Conservation (phyloP, 768 basidiomycete genomes). For the Phylloporus scabripes region DNA sequence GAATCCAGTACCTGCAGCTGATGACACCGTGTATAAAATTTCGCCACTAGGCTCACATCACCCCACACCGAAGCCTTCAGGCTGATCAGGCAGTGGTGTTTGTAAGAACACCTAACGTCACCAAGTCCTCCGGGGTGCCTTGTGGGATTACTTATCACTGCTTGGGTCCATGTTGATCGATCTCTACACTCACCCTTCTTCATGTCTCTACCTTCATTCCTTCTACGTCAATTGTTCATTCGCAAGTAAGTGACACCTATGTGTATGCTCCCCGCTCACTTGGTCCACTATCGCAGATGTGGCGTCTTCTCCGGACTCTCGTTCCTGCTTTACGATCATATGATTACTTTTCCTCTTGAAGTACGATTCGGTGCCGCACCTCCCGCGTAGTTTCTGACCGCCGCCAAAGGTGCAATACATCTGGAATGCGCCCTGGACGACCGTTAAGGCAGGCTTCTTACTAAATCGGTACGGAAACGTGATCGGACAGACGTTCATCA, state of each 20-base stretch:
- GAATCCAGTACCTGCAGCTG: background rate
- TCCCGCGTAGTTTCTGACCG: background rate
- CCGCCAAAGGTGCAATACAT: background rate
- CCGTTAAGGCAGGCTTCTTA: constrained; percentile 5
- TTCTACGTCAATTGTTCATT: background rate
- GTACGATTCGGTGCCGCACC: background rate
- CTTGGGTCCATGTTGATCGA: background rate
- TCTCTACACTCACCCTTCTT: background rate
- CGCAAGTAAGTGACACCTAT: background rate
- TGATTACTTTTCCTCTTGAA: constrained; percentile 10
- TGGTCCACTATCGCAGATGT: background rate
- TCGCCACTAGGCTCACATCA: background rate
- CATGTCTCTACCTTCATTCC: background rate
- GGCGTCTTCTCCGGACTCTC: constrained; percentile 2
- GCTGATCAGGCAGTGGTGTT: background rate
- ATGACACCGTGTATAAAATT: background rate
- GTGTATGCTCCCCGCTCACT: background rate
- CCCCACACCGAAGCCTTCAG: background rate
- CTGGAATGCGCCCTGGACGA: constrained; percentile 6
- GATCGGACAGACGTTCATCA: constrained; percentile 5
- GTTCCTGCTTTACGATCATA: constrained; percentile 10
- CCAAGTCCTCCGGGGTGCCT: background rate
- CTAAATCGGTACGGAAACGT: constrained; percentile 10
- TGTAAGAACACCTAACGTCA: background rate
- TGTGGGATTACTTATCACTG: background rate